These are phyloP conservation scores for Suillus variegatus DNA, from an alignment of 768 basidiomycete genomes.

Conservation along the genomic window DNA sequence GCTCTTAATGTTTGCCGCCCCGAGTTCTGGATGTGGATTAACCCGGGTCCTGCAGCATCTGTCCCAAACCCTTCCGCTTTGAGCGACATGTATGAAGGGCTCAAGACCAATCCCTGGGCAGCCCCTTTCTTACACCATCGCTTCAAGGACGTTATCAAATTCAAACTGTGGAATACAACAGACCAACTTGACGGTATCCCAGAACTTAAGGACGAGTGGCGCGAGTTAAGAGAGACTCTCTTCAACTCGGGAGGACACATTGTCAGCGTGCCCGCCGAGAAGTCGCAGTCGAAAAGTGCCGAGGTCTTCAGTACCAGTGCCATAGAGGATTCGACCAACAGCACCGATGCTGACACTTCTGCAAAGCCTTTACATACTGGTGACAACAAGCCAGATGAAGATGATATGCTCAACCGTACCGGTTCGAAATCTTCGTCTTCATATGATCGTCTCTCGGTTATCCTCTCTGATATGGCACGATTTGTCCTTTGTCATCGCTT, in stretches of 20 bases:
- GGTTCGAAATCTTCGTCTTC: slow-evolving; percentile 86
- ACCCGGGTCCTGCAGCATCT: slow-evolving; percentile 92
- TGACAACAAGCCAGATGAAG: slow-evolving; percentile 39
- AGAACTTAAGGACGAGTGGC: slow-evolving; percentile 91
- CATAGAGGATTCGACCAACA: slow-evolving; percentile 22
- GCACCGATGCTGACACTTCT: slow-evolving; percentile 19
- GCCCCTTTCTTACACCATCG: slow-evolving; percentile 92
- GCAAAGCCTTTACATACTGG: slow-evolving; percentile 24
- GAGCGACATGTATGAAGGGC: slow-evolving; percentile 78
- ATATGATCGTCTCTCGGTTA: slow-evolving; percentile 91
- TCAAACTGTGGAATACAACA: slow-evolving; percentile 98
- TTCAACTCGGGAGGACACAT: slow-evolving; percentile 89
- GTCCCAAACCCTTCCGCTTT: slow-evolving; percentile 83
- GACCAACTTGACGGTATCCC: slow-evolving; percentile 92
- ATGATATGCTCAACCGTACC: slow-evolving; percentile 73
- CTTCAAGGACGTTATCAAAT: slow-evolving; percentile 90
- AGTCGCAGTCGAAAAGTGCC: slow-evolving; percentile 30
- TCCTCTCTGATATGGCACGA: slow-evolving; percentile 94
- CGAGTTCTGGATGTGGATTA: slow-evolving; percentile 98
- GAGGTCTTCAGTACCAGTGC: slow-evolving; percentile 20
- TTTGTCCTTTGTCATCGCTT: slow-evolving; percentile 97
- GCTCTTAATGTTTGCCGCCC: slow-evolving; percentile 67
- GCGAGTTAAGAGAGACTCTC: slow-evolving; percentile 65
- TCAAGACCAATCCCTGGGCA: slow-evolving; percentile 90
- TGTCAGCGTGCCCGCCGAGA: slow-evolving; percentile 59